Percentiles rank a stretch among this genome's conserved stretches.
These are phyloP conservation scores for Penicillium sclerotiorum DNA, from an alignment of 2,329 filamentous ascomycete species.

Conservation along the genomic window DNA sequence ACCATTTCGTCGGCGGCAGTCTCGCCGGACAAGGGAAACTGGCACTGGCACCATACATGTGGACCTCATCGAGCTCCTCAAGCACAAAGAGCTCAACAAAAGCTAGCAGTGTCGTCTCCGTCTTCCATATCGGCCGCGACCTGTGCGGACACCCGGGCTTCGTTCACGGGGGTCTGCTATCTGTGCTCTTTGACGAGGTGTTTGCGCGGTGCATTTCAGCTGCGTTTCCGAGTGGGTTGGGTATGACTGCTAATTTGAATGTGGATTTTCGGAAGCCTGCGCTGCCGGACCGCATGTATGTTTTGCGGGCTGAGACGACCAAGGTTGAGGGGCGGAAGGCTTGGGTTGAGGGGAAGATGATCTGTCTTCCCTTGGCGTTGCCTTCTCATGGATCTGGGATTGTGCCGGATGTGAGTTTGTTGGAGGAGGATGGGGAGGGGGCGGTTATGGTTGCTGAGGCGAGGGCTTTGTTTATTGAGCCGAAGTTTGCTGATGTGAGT, in stretches of 20 bases:
- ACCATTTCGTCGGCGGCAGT: constrained; percentile 79
- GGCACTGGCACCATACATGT: constrained; percentile 70
- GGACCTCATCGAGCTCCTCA: constrained; percentile 26
- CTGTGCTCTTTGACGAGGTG: constrained; percentile 40
- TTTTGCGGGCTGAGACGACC: constrained; percentile 35
- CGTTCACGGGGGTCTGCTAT: constrained; percentile 39
- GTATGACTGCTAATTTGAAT: constrained; percentile 42
- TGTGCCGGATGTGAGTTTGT: constrained; percentile 14
- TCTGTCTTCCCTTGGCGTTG: constrained; percentile 23
- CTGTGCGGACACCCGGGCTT: constrained; percentile 40
- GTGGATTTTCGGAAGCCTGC: constrained; percentile 40
- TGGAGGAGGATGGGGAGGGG: constrained; percentile 24
- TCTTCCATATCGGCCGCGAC: constrained; percentile 38
- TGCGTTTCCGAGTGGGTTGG: constrained; percentile 34
- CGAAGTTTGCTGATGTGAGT: constrained; percentile 41
- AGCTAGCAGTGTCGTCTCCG: constrained; percentile 24
- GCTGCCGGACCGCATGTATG: constrained; percentile 34
- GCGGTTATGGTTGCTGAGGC: constrained; percentile 37
- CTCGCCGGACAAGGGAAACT: constrained; percentile 73
- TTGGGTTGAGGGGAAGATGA: constrained; percentile 39
- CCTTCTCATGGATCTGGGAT: constrained; percentile 3
- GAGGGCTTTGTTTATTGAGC: constrained; percentile 43
- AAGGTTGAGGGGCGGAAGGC: constrained; percentile 41
- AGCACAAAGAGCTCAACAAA: constrained; percentile 1
- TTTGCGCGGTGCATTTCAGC: constrained; percentile 40